Percentiles rank a stretch among this genome's conserved stretches.
Conservation (phyloP, 495 filamentous ascomycete genomes). For the Aspergillus egyptiacus region DNA sequence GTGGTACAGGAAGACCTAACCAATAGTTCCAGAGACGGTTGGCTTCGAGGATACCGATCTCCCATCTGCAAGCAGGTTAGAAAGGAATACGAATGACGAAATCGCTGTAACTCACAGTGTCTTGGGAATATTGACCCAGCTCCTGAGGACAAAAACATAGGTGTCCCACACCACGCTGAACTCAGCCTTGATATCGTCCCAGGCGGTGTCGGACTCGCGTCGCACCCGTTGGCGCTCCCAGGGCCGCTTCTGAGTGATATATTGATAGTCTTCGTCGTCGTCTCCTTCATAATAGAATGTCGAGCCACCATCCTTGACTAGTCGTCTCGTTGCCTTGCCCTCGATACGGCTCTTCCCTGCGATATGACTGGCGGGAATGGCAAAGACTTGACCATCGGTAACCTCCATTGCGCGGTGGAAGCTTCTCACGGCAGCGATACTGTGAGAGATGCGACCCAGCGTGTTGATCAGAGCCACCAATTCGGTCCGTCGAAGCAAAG, state of each 20-base stretch:
- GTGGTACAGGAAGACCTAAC: constrained; percentile 68
- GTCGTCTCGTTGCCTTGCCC: constrained; percentile 16
- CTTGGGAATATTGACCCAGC: constrained; percentile 63
- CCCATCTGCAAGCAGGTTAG: constrained; percentile 38
- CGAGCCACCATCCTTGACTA: constrained; percentile 32
- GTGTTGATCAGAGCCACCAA: constrained; percentile 93
- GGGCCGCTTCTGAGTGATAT: constrained; percentile 30
- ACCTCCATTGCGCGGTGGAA: constrained; percentile 60
- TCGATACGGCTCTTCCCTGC: constrained; percentile 15
- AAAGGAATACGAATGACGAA: neutral
- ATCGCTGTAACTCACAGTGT: constrained; percentile 55
- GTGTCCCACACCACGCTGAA: constrained; percentile 54
- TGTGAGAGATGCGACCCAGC: constrained; percentile 75
- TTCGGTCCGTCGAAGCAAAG: constrained; percentile 77
- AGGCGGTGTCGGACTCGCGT: constrained; percentile 35
- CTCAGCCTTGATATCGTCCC: constrained; percentile 60
- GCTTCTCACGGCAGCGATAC: constrained; percentile 63
- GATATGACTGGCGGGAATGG: constrained; percentile 26
- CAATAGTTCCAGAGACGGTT: constrained; percentile 66
- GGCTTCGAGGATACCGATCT: constrained; percentile 55
- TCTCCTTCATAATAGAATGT: constrained; percentile 42
- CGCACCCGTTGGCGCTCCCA: constrained; percentile 30
- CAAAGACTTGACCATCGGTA: constrained; percentile 29
- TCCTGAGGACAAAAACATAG: constrained; percentile 56
- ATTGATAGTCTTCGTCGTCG: constrained; percentile 32